Base-by-base conservation (phyloP, 2,329 filamentous ascomycete genomes). In the Whalleya microplaca region DNA sequence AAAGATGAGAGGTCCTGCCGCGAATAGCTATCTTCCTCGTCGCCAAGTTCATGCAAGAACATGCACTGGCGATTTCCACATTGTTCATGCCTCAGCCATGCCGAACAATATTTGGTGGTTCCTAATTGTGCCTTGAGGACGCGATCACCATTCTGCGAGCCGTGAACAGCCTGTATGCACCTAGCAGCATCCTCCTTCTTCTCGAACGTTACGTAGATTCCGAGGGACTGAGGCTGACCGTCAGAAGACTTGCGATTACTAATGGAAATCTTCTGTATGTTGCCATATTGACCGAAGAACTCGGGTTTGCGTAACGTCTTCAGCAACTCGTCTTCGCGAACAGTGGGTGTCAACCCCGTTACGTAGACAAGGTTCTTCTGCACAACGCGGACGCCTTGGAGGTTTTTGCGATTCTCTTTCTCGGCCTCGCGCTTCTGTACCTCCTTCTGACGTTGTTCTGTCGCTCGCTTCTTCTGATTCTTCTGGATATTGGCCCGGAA, bases 291-390 rank as follows among this genome's bases (percentile, higher is more conserved):
- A 5, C 95, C 95, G 69, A 99, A 99, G 72, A 97, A 99, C 69
- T 97, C 90, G 47, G 87, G 86, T 60, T 93, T 93, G 54, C 96
- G 88, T 45, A 99, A 79, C 0, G 93, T 97, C 73, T 94, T 91
- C 45, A 98, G 83, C 2, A 99, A 81, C 66, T 94, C 91, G 71
- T 98, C 93, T 75, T 99, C 95, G 62, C 91, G 89, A 59, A 96
- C 91, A 32, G 89, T 93, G 12, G 95, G 95, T 61, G 91, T 96
- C 21, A 99, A 81, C 48, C 95, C 95, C 37, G 96, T 96, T 62
- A 99, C 94, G 74, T 99, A 99, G 63, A 99, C 95, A 45, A 99
- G 85, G 71, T 99, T 99, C 80, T 98, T 98, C 76, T 99, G 95
- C 41, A 98, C 92, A 44, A 99, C 95, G 47, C 95, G 87, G 47